Conservation (phyloP, 148 eudicot genomes). For the Pharnaceum exiguum region DNA sequence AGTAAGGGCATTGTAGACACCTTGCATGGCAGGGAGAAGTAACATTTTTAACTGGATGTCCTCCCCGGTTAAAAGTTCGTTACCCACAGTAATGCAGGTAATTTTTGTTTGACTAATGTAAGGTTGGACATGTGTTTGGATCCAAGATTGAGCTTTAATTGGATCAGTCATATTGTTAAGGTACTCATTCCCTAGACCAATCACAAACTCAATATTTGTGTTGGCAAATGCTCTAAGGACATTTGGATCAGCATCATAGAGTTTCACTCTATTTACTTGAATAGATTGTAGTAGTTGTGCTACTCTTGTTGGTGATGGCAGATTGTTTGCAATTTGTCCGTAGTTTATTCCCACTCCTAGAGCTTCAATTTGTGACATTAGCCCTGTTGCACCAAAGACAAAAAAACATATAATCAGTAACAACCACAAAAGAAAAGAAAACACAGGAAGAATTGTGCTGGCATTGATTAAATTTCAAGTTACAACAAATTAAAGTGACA, state of each 20-base stretch:
- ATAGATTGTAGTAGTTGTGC: conserved; percentile 45
- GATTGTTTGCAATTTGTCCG: conserved; percentile 84
- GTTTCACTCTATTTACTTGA: conserved; percentile 56
- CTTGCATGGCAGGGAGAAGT: conserved; percentile 73
- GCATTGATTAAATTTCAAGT: no score
- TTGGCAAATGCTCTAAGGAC: conserved; percentile 66
- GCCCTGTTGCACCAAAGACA: conserved; percentile 24
- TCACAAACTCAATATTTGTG: conserved; percentile 51
- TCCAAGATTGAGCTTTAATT: conserved; percentile 52
- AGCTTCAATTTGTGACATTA: conserved; percentile 21
- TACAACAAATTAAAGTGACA: no score
- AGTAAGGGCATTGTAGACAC: conserved; percentile 42
- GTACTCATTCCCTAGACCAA: conserved; percentile 60
- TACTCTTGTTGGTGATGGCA: conserved; percentile 61
- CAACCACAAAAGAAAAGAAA: no score
- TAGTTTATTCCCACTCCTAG: conserved; percentile 77
- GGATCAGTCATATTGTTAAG: conserved; percentile 49
- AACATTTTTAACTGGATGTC: conserved; percentile 38
- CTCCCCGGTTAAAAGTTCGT: conserved; percentile 51
- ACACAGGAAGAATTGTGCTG: no score
- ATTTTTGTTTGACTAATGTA: conserved; percentile 52
- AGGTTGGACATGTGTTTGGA: conserved; percentile 59
- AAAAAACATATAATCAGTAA: background rate
- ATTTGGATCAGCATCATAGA: conserved; percentile 79
- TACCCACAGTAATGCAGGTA: conserved; percentile 70